A percentile compares a stretch with the other conserved stretches of the same genome.
These are phyloP conservation scores for Xenoacremonium recifei DNA, from an alignment of 2,329 filamentous ascomycete species.

Conservation along the genomic window DNA sequence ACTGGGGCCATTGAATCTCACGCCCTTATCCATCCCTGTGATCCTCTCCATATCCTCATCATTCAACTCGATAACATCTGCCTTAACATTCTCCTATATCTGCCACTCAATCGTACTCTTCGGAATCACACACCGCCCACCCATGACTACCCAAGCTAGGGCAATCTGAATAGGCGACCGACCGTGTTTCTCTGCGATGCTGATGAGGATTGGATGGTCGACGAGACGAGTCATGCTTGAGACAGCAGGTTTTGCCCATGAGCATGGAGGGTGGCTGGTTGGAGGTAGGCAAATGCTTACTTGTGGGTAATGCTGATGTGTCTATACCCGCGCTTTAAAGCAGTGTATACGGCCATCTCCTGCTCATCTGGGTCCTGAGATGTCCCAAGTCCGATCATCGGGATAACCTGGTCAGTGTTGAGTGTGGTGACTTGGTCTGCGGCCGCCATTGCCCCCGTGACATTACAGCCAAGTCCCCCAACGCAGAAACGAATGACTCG, in stretches of 20 bases:
- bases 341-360: constrained; percentile 20
- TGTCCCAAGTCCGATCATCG: too few relatives aligned
- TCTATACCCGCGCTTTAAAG: constrained; percentile 29
- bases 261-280: constrained; percentile 13
- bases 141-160: constrained; percentile 31
- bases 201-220: constrained; percentile 21
- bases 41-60: neutral
- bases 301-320: constrained; percentile 32
- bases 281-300: constrained; percentile 46
- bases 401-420: too few relatives aligned
- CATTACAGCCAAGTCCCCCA: too few relatives aligned
- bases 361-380: too few relatives aligned
- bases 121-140: constrained; percentile 31
- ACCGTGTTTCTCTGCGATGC: constrained; percentile 22
- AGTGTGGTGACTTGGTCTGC: too few relatives aligned
- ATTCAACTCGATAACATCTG: neutral
- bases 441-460: too few relatives aligned
- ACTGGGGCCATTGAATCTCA: constrained; percentile 1
- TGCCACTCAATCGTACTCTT: constrained; percentile 34
- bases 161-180: constrained; percentile 30
- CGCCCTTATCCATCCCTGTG: neutral
- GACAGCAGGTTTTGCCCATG: constrained; percentile 26
- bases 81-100: constrained; percentile 13
- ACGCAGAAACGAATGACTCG: too few relatives aligned
- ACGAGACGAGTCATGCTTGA: constrained; percentile 24